A percentile compares a stretch with the other conserved stretches of the same genome.
Evolutionary conservation across 2,329 filamentous ascomycete genomes (phyloP).

Genomic region (Diaporthe eres): DNA sequence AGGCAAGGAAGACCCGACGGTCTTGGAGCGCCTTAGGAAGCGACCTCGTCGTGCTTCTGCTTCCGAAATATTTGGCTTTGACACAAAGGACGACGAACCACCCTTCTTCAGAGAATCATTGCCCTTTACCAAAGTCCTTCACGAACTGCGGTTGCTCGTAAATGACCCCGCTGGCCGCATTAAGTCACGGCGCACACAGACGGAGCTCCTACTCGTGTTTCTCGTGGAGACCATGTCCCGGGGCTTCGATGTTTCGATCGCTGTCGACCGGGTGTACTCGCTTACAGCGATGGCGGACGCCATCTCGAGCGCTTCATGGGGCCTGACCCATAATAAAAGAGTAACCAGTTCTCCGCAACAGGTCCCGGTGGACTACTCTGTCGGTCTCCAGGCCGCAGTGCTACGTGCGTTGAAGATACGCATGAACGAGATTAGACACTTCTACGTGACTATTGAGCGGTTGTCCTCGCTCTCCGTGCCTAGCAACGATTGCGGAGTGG

Average conservation of each 20-base stretch:
- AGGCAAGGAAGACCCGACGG: not conserved
- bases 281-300: not conserved
- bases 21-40: not conserved
- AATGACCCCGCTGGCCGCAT: not conserved
- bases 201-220: not conserved
- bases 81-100: not conserved
- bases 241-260: not conserved
- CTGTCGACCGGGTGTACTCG: not conserved
- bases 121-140: not conserved
- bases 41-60: not conserved
- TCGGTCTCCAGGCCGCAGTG: not conserved
- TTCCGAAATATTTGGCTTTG: not conserved
- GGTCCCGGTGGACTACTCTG: not conserved
- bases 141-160: not conserved
- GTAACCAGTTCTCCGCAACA: not conserved
- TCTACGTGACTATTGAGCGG: not conserved
- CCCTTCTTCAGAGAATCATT: not conserved
- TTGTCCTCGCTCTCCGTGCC: not conserved
- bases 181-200: not conserved
- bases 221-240: not conserved
- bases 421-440: not conserved
- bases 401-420: not conserved
- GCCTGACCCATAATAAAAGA: not conserved
- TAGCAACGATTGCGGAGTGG: not conserved
- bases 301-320: not conserved